Evolutionary conservation across 2,329 filamentous ascomycete species (phyloP).

Genomic region (Diaporthe sp.): DNA sequence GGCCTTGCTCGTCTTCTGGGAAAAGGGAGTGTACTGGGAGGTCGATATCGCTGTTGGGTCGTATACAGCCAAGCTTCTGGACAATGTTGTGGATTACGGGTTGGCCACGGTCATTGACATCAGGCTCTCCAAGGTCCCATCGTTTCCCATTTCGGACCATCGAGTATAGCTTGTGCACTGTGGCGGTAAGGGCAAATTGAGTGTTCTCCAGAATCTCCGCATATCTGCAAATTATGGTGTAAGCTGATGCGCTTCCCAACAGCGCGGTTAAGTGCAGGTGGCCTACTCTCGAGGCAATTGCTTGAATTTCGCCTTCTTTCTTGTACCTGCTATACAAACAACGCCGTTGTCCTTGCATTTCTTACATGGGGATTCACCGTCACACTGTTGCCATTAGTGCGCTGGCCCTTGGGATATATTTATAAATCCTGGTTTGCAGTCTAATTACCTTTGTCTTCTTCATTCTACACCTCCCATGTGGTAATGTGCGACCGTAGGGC

Average conservation of each 20-base stretch:
- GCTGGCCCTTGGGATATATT: background rate
- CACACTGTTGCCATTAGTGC: slow-evolving; percentile 58
- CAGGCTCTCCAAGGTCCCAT: slow-evolving; percentile 72
- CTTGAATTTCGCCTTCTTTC: slow-evolving; percentile 77
- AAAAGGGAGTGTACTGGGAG: slow-evolving; percentile 68
- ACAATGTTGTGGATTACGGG: slow-evolving; percentile 75
- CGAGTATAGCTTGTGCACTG: slow-evolving; percentile 72
- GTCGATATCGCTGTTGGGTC: slow-evolving; percentile 70
- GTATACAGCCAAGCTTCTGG: slow-evolving; percentile 71
- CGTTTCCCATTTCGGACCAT: slow-evolving; percentile 69
- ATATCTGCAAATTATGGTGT: slow-evolving; percentile 54
- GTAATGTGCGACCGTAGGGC: no score
- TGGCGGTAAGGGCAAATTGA: slow-evolving; percentile 72
- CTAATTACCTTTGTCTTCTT: slow-evolving; percentile 73
- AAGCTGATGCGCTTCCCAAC: slow-evolving; percentile 25
- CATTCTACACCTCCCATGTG: slow-evolving; percentile 73
- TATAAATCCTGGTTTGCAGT: slow-evolving; percentile 6
- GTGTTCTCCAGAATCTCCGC: slow-evolving; percentile 74
- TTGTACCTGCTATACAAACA: slow-evolving; percentile 70
- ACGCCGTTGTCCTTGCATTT: slow-evolving; percentile 73
- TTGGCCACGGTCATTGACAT: slow-evolving; percentile 70
- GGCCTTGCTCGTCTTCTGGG: slow-evolving; percentile 69
- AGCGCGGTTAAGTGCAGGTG: slow-evolving; percentile 15
- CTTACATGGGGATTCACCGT: slow-evolving; percentile 74
- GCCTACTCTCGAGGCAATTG: slow-evolving; percentile 70